Evolutionary conservation across 75 land plant genomes (phyloP).

Genomic region (Pseudotsuga menziesii): DNA sequence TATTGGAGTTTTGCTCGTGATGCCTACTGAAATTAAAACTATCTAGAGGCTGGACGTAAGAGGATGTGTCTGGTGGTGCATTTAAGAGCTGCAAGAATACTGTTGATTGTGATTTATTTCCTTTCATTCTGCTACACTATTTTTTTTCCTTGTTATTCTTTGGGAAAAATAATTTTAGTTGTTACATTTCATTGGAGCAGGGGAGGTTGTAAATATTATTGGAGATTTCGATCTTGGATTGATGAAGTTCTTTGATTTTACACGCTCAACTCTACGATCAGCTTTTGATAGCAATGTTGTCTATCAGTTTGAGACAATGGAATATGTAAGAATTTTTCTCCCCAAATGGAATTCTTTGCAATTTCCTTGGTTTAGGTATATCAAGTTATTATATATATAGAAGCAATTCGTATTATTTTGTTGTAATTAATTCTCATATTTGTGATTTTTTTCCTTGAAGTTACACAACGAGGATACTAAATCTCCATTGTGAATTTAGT

Average conservation of each 20-base stretch:
- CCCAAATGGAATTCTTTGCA: neutral
- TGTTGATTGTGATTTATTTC: too few species aligned
- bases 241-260: conserved; percentile 85
- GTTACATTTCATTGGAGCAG: conserved; percentile 24
- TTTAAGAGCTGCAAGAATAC: too few species aligned
- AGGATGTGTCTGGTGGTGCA: too few species aligned
- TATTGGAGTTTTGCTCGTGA: too few species aligned
- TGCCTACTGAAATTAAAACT: too few species aligned
- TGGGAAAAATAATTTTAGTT: neutral
- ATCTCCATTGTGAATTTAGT: too few species aligned
- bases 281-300: conserved; percentile 94
- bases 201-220: conserved; percentile 83
- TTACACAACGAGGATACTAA: neutral
- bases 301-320: conserved; percentile 98
- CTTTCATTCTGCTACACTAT: neutral
- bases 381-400: neutral
- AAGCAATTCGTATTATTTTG: neutral
- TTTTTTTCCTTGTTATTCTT: neutral
- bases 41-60: too few species aligned
- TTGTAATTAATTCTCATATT: neutral
- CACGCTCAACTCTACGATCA: conserved; percentile 75
- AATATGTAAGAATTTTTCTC: conserved; percentile 66
- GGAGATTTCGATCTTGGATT: conserved; percentile 82
- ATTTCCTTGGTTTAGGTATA: neutral
- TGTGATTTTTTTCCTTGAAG: neutral